These are phyloP conservation scores for Coemansia sp. DNA, from an alignment of 192 early-diverging fungal species.

Conservation along the genomic window DNA sequence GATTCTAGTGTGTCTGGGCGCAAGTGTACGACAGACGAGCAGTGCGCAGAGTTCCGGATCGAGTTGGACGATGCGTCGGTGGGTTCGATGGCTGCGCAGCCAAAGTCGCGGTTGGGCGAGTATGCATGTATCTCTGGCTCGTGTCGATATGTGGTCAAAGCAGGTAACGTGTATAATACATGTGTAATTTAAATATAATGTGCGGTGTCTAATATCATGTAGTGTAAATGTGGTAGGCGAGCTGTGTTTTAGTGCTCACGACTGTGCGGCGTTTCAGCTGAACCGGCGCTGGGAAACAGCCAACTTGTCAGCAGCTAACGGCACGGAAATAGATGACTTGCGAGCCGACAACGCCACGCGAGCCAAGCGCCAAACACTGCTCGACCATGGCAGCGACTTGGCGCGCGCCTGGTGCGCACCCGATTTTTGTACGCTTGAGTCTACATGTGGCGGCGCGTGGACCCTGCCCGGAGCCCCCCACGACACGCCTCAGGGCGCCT, in stretches of 20 bases:
- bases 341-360: neutral
- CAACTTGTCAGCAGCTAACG: neutral
- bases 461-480: conserved; percentile 52
- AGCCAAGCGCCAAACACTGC: neutral
- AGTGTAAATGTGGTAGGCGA: conserved; percentile 19
- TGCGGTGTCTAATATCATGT: too few species aligned
- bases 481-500: conserved; percentile 27
- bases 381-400: conserved; percentile 15
- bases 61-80: conserved; percentile 3
- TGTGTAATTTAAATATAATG: too few species aligned
- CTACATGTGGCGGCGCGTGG: conserved; percentile 64
- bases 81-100: neutral
- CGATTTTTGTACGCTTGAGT: conserved; percentile 61
- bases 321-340: neutral
- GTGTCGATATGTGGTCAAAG: conserved; percentile 62
- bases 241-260: conserved; percentile 49
- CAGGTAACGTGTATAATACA: conserved; percentile 2
- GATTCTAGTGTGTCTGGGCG: conserved; percentile 12
- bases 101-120: conserved; percentile 48
- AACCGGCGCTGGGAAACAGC: conserved; percentile 27
- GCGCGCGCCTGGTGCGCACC: conserved; percentile 43
- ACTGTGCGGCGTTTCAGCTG: conserved; percentile 60
- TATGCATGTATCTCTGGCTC: conserved; percentile 59
- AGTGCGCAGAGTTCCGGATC: conserved; percentile 44
- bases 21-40: conserved; percentile 31